Conservation (phyloP, 2,329 filamentous ascomycete genomes). For the Penicillium aurantiogriseum region DNA sequence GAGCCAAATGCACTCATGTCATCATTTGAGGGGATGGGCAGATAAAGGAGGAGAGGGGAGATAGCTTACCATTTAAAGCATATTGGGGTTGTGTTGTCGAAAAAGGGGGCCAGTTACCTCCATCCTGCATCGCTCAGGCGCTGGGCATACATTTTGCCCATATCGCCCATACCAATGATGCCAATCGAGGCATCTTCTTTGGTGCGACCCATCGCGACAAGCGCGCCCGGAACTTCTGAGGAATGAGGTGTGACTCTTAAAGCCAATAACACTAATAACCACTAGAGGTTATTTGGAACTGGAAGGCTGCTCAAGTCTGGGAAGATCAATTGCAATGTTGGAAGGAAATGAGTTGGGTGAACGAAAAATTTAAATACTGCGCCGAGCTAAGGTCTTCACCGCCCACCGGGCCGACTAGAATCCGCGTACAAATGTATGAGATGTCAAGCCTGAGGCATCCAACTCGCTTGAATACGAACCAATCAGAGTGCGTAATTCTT, state of each 20-base stretch:
- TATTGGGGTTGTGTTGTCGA: background rate
- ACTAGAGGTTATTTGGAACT: background rate
- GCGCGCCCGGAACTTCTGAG: background rate
- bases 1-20: constrained; percentile 99
- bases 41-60: constrained; percentile 1
- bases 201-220: constrained; percentile 35
- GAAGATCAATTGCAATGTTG: constrained; percentile 17
- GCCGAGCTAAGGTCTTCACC: constrained; percentile 23
- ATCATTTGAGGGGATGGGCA: constrained; percentile 62
- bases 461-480: constrained; percentile 33
- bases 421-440: background rate
- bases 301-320: constrained; percentile 7
- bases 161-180: constrained; percentile 98
- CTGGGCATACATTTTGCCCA: constrained; percentile 98
- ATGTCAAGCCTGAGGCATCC: constrained; percentile 16
- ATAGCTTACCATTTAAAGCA: constrained; percentile 20
- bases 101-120: constrained; percentile 67
- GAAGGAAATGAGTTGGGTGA: background rate
- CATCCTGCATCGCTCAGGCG: constrained; percentile 87
- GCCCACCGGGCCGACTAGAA: constrained; percentile 31
- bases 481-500: constrained; percentile 27
- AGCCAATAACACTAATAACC: background rate
- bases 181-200: constrained; percentile 76
- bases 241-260: background rate
- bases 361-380: constrained; percentile 32